Evolutionary conservation across 495 filamentous ascomycete genomes (phyloP).

Genomic region (Cairneyella variabilis): DNA sequence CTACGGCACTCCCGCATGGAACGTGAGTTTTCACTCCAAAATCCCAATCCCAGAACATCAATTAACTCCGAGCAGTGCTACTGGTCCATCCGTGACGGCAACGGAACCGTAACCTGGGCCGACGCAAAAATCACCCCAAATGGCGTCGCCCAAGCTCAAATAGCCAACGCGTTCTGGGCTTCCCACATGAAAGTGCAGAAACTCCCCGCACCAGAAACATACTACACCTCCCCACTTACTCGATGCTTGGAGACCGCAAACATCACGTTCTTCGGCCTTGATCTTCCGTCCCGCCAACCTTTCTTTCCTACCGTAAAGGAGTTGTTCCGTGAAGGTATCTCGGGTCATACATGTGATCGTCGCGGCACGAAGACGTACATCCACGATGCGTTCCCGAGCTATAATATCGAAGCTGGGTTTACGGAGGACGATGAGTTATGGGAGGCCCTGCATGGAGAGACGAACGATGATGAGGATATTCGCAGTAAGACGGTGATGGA

Average conservation of each 20-base stretch:
- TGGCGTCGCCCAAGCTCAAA: slow-evolving; percentile 59
- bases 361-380: slow-evolving; percentile 58
- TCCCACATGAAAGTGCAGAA: slow-evolving; percentile 44
- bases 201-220: slow-evolving; percentile 60
- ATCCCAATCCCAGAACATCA: no score
- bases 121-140: slow-evolving; percentile 62
- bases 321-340: slow-evolving; percentile 65
- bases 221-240: slow-evolving; percentile 66
- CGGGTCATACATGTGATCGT: slow-evolving; percentile 75
- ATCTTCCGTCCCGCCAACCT: slow-evolving; percentile 40
- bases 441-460: slow-evolving; percentile 51
- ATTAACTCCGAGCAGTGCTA: slow-evolving; percentile 59
- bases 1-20: slow-evolving; percentile 67
- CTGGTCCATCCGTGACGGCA: slow-evolving; percentile 67
- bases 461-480: slow-evolving; percentile 46
- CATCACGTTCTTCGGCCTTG: slow-evolving; percentile 54
- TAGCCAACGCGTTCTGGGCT: slow-evolving; percentile 60
- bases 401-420: slow-evolving; percentile 59
- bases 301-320: slow-evolving; percentile 68
- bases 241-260: slow-evolving; percentile 65
- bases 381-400: slow-evolving; percentile 50
- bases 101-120: slow-evolving; percentile 60
- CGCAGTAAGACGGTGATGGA: slow-evolving; percentile 55
- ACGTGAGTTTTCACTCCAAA: slow-evolving; percentile 39
- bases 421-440: slow-evolving; percentile 58